Evolutionary conservation across 2,329 filamentous ascomycete genomes (phyloP).

Genomic region (Penicillium decumbens): DNA sequence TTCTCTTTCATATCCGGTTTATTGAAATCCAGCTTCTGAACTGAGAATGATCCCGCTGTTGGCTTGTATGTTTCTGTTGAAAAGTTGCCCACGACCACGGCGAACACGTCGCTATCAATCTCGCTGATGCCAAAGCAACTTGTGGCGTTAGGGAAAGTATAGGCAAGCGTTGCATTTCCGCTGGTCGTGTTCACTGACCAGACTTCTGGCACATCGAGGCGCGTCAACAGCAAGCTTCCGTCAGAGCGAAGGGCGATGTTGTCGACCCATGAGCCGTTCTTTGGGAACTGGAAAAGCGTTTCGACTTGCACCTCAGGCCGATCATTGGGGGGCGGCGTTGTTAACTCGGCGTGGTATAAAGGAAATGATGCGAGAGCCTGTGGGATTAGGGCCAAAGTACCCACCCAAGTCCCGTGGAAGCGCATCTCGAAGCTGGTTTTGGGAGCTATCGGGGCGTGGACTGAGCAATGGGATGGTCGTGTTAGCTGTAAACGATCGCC

Average conservation of each 20-base stretch:
- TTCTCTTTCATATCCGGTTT: background rate
- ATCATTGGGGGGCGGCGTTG: slow-evolving; percentile 6
- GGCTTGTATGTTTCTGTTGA: slow-evolving; percentile 18
- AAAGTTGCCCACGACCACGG: slow-evolving; percentile 21
- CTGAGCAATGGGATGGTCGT: too few species aligned
- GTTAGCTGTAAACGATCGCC: background rate
- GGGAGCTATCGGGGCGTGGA: background rate
- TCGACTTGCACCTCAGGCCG: slow-evolving; percentile 16
- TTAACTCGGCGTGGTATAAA: background rate
- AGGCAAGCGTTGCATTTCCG: slow-evolving; percentile 17
- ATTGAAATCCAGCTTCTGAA: slow-evolving; percentile 19
- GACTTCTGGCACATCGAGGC: slow-evolving; percentile 21
- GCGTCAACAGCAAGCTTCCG: slow-evolving; percentile 21
- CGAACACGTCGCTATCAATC: slow-evolving; percentile 22
- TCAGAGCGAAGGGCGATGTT: slow-evolving; percentile 19
- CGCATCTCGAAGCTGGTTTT: slow-evolving; percentile 8
- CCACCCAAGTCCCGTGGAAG: slow-evolving; percentile 2
- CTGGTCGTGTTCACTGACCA: slow-evolving; percentile 18
- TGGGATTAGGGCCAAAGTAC: slow-evolving; percentile 10
- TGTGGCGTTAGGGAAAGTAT: slow-evolving; percentile 19
- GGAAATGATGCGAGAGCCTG: slow-evolving; percentile 10
- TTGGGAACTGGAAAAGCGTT: slow-evolving; percentile 22
- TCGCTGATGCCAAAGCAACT: slow-evolving; percentile 24
- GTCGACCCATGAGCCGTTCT: slow-evolving; percentile 24
- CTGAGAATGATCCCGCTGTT: slow-evolving; percentile 15